Conservation (phyloP, 2,329 filamentous ascomycete genomes). For the Domatiomyces globalis region DNA sequence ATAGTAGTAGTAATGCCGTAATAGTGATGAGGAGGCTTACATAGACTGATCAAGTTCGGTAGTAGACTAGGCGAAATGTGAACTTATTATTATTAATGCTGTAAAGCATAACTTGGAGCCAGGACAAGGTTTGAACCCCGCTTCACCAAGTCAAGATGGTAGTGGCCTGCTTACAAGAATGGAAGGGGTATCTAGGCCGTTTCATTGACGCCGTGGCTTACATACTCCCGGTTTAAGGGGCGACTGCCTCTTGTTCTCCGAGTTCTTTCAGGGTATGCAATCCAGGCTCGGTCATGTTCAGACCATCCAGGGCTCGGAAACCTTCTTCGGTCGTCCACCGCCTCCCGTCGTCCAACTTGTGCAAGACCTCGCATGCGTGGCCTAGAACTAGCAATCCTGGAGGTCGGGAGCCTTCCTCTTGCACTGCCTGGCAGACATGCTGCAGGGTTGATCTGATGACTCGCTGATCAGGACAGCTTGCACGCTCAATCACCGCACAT, state of each 20-base stretch:
- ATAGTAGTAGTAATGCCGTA: too few relatives aligned
- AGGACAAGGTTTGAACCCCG: too few relatives aligned
- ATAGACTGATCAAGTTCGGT: too few relatives aligned
- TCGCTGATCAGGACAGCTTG: constrained; percentile 84
- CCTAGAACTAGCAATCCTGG: constrained; percentile 82
- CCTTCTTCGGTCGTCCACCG: constrained; percentile 82
- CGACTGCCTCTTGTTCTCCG: background rate
- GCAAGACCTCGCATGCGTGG: constrained; percentile 64
- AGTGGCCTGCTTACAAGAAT: too few relatives aligned
- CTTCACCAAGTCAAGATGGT: too few relatives aligned
- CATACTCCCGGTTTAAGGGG: too few relatives aligned
- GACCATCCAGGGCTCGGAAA: constrained; percentile 54
- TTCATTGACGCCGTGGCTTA: too few relatives aligned
- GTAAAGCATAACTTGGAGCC: too few relatives aligned
- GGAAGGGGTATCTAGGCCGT: too few relatives aligned
- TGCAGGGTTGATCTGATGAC: constrained; percentile 78
- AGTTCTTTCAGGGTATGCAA: constrained; percentile 9
- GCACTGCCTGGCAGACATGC: constrained; percentile 66
- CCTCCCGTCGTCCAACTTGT: constrained; percentile 41
- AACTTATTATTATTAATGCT: too few relatives aligned
- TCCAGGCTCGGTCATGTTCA: constrained; percentile 5
- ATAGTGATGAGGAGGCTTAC: background rate
- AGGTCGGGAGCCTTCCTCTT: constrained; percentile 75
- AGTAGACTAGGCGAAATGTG: too few relatives aligned
- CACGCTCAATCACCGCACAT: constrained; percentile 84